phyloP scores from a whole-genome alignment of 2,329 filamentous ascomycete species.

The Colletotrichum nymphaeae region DNA sequence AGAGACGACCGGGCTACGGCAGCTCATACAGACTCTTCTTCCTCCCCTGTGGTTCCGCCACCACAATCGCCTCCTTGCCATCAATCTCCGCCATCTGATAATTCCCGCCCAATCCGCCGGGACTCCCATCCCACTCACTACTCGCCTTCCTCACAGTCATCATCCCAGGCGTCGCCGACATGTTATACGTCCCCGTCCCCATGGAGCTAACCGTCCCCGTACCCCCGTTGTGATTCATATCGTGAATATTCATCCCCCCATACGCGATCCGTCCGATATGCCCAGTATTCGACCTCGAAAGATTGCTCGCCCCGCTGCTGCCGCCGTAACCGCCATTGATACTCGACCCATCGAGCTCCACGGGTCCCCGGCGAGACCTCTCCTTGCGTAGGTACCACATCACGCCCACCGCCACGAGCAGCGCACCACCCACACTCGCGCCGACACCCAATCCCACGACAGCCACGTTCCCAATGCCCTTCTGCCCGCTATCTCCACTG shows the following conservation, averaged over 20 bases:
- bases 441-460: conserved; percentile 25
- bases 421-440: conserved; percentile 22
- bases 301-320: neutral
- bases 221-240: conserved; percentile 9
- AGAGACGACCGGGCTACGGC: neutral
- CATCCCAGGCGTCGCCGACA: neutral
- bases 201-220: conserved; percentile 28
- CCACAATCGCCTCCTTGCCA: conserved; percentile 23
- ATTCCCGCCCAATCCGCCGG: conserved; percentile 5
- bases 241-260: conserved; percentile 16
- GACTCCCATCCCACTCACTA: conserved; percentile 27
- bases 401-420: conserved; percentile 26
- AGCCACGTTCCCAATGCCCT: conserved; percentile 6
- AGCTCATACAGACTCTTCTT: conserved; percentile 32
- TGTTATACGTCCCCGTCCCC: conserved; percentile 24
- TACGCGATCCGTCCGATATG: conserved; percentile 15
- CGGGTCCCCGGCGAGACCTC: conserved; percentile 4
- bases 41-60: conserved; percentile 8
- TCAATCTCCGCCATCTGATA: conserved; percentile 33
- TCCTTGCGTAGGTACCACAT: conserved; percentile 28
- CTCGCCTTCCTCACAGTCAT: conserved; percentile 7
- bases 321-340: neutral
- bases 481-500: neutral
- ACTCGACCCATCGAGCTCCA: conserved; percentile 18
- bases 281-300: conserved; percentile 7